A percentile compares a stretch with the other conserved stretches of the same genome.
These are phyloP conservation scores for Coemansia sp. DNA, from an alignment of 192 early-diverging fungal genomes.

Conservation along the genomic window DNA sequence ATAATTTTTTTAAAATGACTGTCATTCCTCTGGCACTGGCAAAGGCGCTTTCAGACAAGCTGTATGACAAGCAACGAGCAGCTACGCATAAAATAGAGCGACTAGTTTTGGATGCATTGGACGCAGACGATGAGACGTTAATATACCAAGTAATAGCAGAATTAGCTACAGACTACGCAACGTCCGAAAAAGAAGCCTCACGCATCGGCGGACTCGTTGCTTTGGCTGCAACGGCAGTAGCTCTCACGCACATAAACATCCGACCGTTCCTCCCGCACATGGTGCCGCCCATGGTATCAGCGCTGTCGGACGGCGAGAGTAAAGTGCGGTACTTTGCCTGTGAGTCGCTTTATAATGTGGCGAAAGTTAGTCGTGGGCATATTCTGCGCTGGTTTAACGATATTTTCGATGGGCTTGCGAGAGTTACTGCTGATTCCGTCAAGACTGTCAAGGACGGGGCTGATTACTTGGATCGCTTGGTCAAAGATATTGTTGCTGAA, in stretches of 20 bases:
- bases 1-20: not conserved
- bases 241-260: slow-evolving; percentile 75
- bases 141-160: slow-evolving; percentile 74
- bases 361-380: slow-evolving; percentile 88
- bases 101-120: slow-evolving; percentile 67
- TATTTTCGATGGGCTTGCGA: slow-evolving; percentile 93
- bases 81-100: slow-evolving; percentile 92
- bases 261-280: slow-evolving; percentile 71
- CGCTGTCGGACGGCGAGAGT: slow-evolving; percentile 88
- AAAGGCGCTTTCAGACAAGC: slow-evolving; percentile 80
- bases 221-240: slow-evolving; percentile 84
- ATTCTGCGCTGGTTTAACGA: slow-evolving; percentile 93
- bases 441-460: slow-evolving; percentile 91
- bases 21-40: slow-evolving; percentile 56
- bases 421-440: slow-evolving; percentile 85
- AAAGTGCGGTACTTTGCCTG: slow-evolving; percentile 98
- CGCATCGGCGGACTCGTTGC: slow-evolving; percentile 94
- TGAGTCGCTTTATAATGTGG: slow-evolving; percentile 97
- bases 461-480: slow-evolving; percentile 88
- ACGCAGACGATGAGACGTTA: slow-evolving; percentile 55
- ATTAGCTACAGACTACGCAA: slow-evolving; percentile 86
- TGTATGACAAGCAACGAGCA: slow-evolving; percentile 92
- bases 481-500: slow-evolving; percentile 97
- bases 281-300: slow-evolving; percentile 91
- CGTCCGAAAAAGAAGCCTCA: slow-evolving; percentile 79